A percentile compares a stretch with the other conserved stretches of the same genome.
These are phyloP conservation scores for Dryadomyces quercivorus DNA, from an alignment of 2,329 filamentous ascomycete genomes.

Conservation along the genomic window DNA sequence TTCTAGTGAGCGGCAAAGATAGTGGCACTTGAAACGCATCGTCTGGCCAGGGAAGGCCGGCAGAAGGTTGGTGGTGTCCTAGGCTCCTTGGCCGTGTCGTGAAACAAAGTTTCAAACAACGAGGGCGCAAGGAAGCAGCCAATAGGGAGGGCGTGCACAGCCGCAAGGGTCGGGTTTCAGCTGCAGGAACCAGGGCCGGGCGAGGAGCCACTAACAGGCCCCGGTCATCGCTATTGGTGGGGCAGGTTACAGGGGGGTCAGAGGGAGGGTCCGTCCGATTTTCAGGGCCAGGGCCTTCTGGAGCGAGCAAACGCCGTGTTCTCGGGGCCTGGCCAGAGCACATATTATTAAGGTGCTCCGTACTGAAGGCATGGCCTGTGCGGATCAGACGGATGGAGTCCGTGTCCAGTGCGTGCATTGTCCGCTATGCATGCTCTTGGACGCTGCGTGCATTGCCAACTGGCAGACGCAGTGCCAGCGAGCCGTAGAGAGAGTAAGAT, in stretches of 20 bases:
- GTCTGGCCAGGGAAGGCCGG: neutral
- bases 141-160: neutral
- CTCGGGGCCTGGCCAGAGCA: neutral
- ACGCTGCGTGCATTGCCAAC: too few species aligned
- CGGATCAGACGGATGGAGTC: neutral
- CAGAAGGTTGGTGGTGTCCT: neutral
- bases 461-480: too few species aligned
- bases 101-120: constrained; percentile 1
- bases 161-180: neutral
- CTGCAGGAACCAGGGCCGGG: constrained; percentile 1
- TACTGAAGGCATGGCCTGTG: neutral
- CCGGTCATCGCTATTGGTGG: neutral
- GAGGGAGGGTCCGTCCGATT: too few species aligned
- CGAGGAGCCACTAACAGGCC: neutral
- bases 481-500: too few species aligned
- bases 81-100: neutral
- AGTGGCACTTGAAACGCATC: neutral
- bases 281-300: too few species aligned
- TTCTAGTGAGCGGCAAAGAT: too few species aligned
- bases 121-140: neutral
- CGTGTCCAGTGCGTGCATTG: too few species aligned
- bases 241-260: neutral
- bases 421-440: too few species aligned
- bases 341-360: neutral
- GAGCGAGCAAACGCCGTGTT: too few species aligned